phyloP scores from a whole-genome alignment of 805 yeast genomes.

The Metschnikowia lunata region DNA sequence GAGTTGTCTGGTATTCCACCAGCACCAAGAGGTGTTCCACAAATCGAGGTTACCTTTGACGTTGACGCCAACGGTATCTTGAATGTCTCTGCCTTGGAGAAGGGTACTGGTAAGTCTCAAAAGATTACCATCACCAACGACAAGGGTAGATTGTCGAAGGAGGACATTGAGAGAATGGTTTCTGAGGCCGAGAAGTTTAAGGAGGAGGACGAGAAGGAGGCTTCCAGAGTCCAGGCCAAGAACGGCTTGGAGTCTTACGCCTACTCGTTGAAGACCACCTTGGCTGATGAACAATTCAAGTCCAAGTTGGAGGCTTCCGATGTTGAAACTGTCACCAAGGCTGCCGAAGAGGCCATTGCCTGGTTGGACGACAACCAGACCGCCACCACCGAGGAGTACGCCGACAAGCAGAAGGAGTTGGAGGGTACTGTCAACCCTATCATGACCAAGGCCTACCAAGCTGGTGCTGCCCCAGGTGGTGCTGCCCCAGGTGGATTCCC shows the following conservation, averaged over 20 bases:
- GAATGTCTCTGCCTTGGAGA: slow-evolving; percentile 93
- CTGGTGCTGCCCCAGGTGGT: slow-evolving; percentile 78
- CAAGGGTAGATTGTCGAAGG: slow-evolving; percentile 97
- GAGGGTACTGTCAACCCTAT: slow-evolving; percentile 95
- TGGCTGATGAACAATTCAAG: slow-evolving; percentile 65
- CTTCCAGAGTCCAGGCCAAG: slow-evolving; percentile 88
- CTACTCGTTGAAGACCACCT: slow-evolving; percentile 72
- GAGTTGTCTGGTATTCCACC: slow-evolving; percentile 97
- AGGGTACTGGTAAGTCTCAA: slow-evolving; percentile 97
- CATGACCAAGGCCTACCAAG: slow-evolving; percentile 95
- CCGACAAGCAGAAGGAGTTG: slow-evolving; percentile 91
- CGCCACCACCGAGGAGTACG: slow-evolving; percentile 87
- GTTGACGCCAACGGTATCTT: slow-evolving; percentile 96
- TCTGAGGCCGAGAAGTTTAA: slow-evolving; percentile 88
- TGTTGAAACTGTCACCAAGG: slow-evolving; percentile 64
- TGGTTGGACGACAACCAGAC: slow-evolving; percentile 95
- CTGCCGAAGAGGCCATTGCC: slow-evolving; percentile 77
- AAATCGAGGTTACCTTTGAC: slow-evolving; percentile 95
- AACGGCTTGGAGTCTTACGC: slow-evolving; percentile 94
- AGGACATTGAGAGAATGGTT: slow-evolving; percentile 97
- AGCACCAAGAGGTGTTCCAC: slow-evolving; percentile 98
- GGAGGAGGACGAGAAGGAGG: slow-evolving; percentile 71
- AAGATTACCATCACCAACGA: slow-evolving; percentile 98
- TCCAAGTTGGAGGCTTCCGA: slow-evolving; percentile 59
- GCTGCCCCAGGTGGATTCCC: slow-evolving; percentile 50